These are phyloP conservation scores for Chrysanthemum lavandulifolium DNA, from an alignment of 129 eudicot species.

Conservation along the genomic window DNA sequence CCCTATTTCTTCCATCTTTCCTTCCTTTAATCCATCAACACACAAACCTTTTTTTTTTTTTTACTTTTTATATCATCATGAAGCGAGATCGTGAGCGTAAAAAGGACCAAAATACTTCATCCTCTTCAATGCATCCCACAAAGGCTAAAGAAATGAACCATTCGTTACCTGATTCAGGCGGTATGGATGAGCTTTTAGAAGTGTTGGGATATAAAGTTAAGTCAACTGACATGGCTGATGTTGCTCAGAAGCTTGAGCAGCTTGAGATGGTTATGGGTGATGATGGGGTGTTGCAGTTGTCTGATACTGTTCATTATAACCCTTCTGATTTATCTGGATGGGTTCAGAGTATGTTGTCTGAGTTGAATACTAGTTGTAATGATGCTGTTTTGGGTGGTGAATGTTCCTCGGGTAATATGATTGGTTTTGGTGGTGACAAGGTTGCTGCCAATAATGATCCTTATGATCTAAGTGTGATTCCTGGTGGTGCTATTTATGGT, in stretches of 20 bases:
- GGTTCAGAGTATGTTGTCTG: conserved; percentile 68
- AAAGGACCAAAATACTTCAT: conserved; percentile 21
- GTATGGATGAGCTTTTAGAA: conserved; percentile 78
- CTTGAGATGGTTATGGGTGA: conserved; percentile 75
- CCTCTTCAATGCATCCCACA: conserved; percentile 21
- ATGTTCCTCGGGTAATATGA: conserved; percentile 27
- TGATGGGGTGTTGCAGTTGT: conserved; percentile 50
- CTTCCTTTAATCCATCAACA: conserved; percentile 26
- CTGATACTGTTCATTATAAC: conserved; percentile 69
- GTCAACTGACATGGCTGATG: conserved; percentile 74
- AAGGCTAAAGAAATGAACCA: conserved; percentile 39
- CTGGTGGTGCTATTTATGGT: conserved; percentile 59
- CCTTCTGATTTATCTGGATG: conserved; percentile 82
- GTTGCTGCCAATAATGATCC: conserved; percentile 26
- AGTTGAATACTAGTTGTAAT: conserved; percentile 35
- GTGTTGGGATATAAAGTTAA: conserved; percentile 75
- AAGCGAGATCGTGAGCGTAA: conserved; percentile 65
- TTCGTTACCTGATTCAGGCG: conserved; percentile 46
- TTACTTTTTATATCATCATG: conserved; percentile 12
- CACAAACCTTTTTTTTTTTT: neutral
- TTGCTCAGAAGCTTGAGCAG: conserved; percentile 72
- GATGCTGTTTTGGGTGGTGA: conserved; percentile 20
- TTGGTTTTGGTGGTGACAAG: conserved; percentile 37
- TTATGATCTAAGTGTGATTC: conserved; percentile 70
- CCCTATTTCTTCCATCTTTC: conserved; percentile 20